Percentiles rank a stretch among this genome's conserved stretches.
phyloP scores from a whole-genome alignment of 805 yeast genomes.

The Wickerhamomyces canadensis region DNA sequence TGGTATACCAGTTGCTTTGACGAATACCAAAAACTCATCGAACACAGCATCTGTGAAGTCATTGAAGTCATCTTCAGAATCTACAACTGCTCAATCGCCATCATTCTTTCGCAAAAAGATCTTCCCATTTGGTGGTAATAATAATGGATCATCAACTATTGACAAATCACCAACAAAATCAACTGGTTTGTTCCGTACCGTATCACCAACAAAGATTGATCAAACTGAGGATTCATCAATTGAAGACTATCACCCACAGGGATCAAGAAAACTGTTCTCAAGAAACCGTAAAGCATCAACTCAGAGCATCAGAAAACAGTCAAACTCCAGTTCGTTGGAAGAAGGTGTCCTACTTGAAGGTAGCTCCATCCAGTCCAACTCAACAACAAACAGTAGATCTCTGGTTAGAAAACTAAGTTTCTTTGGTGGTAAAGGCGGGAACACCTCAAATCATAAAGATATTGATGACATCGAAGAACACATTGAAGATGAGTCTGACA shows the following conservation, averaged over 20 bases:
- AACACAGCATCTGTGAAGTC: slow-evolving; percentile 13
- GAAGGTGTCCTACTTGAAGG: slow-evolving; percentile 2
- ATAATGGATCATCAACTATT: slow-evolving; percentile 1
- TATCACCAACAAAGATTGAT: slow-evolving; percentile 12
- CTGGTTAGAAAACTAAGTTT: slow-evolving; percentile 22
- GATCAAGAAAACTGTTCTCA: slow-evolving; percentile 16
- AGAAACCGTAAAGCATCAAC: slow-evolving; percentile 15
- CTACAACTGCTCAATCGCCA: slow-evolving; percentile 26
- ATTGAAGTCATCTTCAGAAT: slow-evolving; percentile 14
- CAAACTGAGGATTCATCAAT: slow-evolving; percentile 11
- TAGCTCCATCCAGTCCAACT: slow-evolving; percentile 12
- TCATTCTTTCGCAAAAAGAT: slow-evolving; percentile 32
- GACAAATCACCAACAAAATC: slow-evolving; percentile 19
- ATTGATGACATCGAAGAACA: slow-evolving; percentile 17
- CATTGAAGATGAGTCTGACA: slow-evolving; percentile 10
- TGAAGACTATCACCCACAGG: slow-evolving; percentile 16
- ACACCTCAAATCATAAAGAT: slow-evolving; percentile 6
- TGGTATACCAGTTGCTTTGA: slow-evolving; percentile 13
- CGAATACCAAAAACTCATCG: slow-evolving; percentile 17
- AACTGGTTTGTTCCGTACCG: slow-evolving; percentile 2
- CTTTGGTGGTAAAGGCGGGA: slow-evolving; percentile 15
- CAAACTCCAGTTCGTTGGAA: slow-evolving; percentile 13
- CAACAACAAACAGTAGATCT: slow-evolving; percentile 14
- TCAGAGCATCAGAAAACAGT: slow-evolving; percentile 15
- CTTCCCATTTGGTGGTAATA: slow-evolving; percentile 29